Conservation (phyloP, 768 basidiomycete genomes). For the Mycena polygramma region DNA sequence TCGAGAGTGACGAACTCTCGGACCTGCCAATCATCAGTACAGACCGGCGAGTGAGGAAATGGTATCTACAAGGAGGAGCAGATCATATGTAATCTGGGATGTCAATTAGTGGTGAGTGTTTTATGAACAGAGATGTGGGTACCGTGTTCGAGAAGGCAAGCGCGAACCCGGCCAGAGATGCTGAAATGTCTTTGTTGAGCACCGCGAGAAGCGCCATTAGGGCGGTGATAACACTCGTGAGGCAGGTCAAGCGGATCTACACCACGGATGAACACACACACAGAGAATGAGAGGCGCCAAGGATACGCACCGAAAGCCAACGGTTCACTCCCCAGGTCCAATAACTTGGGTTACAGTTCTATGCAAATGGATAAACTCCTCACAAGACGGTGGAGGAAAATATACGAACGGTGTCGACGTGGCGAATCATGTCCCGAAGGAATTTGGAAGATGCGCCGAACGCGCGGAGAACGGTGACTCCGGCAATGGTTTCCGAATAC, state of each 20-base stretch:
- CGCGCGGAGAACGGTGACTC: constrained; percentile 79
- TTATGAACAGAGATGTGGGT: background rate
- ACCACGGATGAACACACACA: background rate
- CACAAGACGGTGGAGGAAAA: constrained; percentile 36
- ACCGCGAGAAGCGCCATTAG: constrained; percentile 77
- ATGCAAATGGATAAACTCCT: constrained; percentile 17
- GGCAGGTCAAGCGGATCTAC: constrained; percentile 75
- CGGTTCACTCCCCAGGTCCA: constrained; percentile 97
- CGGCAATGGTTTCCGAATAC: constrained; percentile 70
- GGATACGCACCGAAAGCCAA: constrained; percentile 81
- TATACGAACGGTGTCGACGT: constrained; percentile 69
- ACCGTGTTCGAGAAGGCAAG: constrained; percentile 81
- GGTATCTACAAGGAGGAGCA: constrained; percentile 68
- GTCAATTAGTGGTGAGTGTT: background rate
- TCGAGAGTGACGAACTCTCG: constrained; percentile 89
- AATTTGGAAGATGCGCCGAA: constrained; percentile 92
- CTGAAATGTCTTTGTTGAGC: constrained; percentile 76
- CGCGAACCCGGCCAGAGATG: constrained; percentile 88
- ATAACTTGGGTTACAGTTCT: constrained; percentile 78
- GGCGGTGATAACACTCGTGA: constrained; percentile 80
- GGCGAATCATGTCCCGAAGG: constrained; percentile 84
- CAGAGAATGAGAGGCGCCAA: constrained; percentile 72
- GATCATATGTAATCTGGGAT: constrained; percentile 70
- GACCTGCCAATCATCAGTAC: constrained; percentile 53
- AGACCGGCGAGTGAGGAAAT: background rate